These are phyloP conservation scores for Phytophthora citricola DNA, from an alignment of 352 stramenopile species.

Conservation along the genomic window DNA sequence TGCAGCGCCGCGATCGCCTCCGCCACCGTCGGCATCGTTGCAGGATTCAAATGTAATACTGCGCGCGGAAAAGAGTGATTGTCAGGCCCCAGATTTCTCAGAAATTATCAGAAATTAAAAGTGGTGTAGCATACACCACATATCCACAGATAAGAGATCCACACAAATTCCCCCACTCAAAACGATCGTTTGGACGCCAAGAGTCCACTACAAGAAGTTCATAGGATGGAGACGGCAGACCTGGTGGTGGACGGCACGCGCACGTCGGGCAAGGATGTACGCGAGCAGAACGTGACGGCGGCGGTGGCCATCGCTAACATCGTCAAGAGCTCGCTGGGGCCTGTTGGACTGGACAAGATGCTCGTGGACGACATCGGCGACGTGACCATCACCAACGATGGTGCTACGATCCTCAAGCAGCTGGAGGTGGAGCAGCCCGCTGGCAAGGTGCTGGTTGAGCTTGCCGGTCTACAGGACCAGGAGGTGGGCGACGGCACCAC, in stretches of 20 bases:
- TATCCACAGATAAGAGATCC: conserved; percentile 40
- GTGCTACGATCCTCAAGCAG: conserved; percentile 99
- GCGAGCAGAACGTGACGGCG: conserved; percentile 97
- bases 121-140: conserved; percentile 4
- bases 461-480: conserved; percentile 98
- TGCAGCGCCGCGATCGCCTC: conserved; percentile 54
- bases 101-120: conserved; percentile 2
- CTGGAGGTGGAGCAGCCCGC: conserved; percentile 99
- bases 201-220: conserved; percentile 16
- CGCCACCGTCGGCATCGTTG: conserved; percentile 29
- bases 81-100: not conserved
- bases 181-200: conserved; percentile 43
- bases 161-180: conserved; percentile 52
- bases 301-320: conserved; percentile 99
- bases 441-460: conserved; percentile 98
- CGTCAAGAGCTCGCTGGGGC: conserved; percentile 98
- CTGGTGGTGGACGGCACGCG: conserved; percentile 92
- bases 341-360: conserved; percentile 99
- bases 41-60: conserved; percentile 30
- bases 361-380: conserved; percentile 98
- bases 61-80: conserved; percentile 6
- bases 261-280: conserved; percentile 94
- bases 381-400: conserved; percentile 99
- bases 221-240: conserved; percentile 72
- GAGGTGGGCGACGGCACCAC: conserved; percentile 99